These are phyloP conservation scores for Tuber magnatum DNA, from an alignment of 495 filamentous ascomycete genomes.

Conservation along the genomic window DNA sequence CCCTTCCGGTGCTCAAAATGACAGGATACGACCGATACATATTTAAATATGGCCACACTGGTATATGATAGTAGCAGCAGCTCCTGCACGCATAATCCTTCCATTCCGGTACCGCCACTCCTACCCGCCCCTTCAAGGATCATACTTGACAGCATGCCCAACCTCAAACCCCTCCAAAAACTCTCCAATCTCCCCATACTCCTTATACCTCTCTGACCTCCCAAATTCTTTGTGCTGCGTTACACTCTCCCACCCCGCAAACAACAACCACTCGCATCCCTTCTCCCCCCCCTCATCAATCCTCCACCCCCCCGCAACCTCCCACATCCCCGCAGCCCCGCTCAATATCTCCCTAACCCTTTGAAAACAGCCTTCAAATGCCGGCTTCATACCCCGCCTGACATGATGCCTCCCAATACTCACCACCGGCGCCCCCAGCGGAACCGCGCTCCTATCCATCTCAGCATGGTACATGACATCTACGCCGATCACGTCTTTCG, in stretches of 20 bases:
- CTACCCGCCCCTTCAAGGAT: background rate
- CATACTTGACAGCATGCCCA: slow-evolving; percentile 9
- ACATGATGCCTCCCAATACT: slow-evolving; percentile 9
- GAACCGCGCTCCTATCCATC: slow-evolving; percentile 10
- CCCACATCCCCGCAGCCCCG: slow-evolving; percentile 5
- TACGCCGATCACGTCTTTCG: slow-evolving; percentile 12
- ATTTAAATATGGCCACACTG: background rate
- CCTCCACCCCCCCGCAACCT: slow-evolving; percentile 16
- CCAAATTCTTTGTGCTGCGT: slow-evolving; percentile 17
- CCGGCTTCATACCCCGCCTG: slow-evolving; percentile 14
- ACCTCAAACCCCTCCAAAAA: slow-evolving; percentile 23
- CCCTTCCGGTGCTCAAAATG: background rate
- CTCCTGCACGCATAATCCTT: background rate
- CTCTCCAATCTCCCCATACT: slow-evolving; percentile 24
- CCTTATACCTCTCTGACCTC: slow-evolving; percentile 12
- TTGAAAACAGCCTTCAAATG: slow-evolving; percentile 6
- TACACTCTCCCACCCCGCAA: slow-evolving; percentile 15
- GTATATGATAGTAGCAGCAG: too few species aligned
- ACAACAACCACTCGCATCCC: slow-evolving; percentile 21
- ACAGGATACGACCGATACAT: background rate
- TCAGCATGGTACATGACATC: slow-evolving; percentile 14
- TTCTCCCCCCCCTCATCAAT: slow-evolving; percentile 16
- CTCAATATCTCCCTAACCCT: slow-evolving; percentile 16
- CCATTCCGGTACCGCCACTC: background rate
- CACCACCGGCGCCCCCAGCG: slow-evolving; percentile 15